Conservation (phyloP, 345 rosid genomes). For the Gossypium anomalum region DNA sequence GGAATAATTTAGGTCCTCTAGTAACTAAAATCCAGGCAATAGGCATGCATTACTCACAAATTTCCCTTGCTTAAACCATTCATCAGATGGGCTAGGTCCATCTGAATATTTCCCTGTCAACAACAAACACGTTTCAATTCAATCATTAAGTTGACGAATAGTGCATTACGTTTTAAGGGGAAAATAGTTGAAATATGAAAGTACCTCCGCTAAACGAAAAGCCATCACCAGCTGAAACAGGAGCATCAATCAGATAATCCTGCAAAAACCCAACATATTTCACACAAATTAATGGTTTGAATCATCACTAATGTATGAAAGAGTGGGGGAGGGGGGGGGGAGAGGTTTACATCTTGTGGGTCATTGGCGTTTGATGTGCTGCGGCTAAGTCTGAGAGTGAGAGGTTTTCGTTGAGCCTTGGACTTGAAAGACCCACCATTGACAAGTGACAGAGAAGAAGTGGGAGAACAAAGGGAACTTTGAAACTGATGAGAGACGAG, state of each 20-base stretch:
- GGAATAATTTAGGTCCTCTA: too few relatives aligned
- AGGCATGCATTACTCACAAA: slow-evolving; percentile 31
- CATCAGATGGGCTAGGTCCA: slow-evolving; percentile 71
- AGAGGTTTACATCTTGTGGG: slow-evolving; percentile 34
- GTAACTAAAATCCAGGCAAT: not conserved
- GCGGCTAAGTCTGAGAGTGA: slow-evolving; percentile 32
- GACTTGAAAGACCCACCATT: slow-evolving; percentile 1
- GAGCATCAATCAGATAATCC: slow-evolving; percentile 91
- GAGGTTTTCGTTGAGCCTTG: slow-evolving; percentile 27
- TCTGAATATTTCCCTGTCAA: slow-evolving; percentile 77
- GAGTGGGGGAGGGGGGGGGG: too few relatives aligned
- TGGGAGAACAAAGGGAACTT: slow-evolving; percentile 14
- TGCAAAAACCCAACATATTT: slow-evolving; percentile 16
- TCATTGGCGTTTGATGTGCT: slow-evolving; percentile 35
- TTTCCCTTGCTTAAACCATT: slow-evolving; percentile 87
- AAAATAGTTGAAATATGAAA: not conserved
- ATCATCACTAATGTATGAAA: not conserved
- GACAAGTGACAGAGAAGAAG: slow-evolving; percentile 16
- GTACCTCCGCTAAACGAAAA: slow-evolving; percentile 91
- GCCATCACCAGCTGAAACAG: slow-evolving; percentile 83
- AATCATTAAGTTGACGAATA: not conserved
- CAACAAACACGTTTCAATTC: not conserved
- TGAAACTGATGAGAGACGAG: slow-evolving; percentile 23
- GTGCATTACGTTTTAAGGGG: not conserved
- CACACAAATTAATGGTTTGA: not conserved